Evolutionary conservation across 2,329 filamentous ascomycete species (phyloP), one percentile per base, ranked within the genome.

Genomic region (Truncatella angustata): DNA sequence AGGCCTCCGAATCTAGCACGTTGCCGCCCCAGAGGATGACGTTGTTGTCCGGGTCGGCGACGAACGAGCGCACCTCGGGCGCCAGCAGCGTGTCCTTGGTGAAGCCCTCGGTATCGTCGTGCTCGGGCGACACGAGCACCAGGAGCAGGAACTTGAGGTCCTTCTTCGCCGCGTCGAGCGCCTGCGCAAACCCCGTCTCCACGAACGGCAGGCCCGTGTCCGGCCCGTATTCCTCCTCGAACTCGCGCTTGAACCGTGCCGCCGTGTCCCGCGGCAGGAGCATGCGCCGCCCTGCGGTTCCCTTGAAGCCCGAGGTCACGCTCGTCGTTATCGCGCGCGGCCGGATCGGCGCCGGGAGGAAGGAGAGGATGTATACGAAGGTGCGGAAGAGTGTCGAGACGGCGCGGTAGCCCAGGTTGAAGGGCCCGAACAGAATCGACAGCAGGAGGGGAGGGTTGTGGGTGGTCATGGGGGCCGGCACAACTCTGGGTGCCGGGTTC

Each of bases 141-240:
- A 97, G 87, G n/a, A 97, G 72, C 12, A 99, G 76, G 66, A 95
- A 96, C 66, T 95, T 95, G 51, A 97, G 79, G 32, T 97, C 91
- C 60, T 85, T 86, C 74, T 97, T 97, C 5, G 93, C 91, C 34
- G 87, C 73, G 65, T 99, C 94, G 56, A 96, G 84, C 0, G 92
- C 91, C 70, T 96, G 89, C 4, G 95, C 92, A 65, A 97, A 94
- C 4, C 93, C 91, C 48, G 88, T 88, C 65, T 97, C 92, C 59
- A 87, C 85, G 68, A 95, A 96, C 0, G 88, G 86, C 4, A 97
- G 72, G 4, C 76, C 77, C 45, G 85, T 82, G 16, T 77, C 72
- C 16, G 53, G 44, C 0, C 91, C 91, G 64, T 97, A 94, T 62
- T 96, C 90, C 70, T 99, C 94, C 63, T 96, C 91, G 59, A 99